Conservation (phyloP, 2,329 filamentous ascomycete species). For the Nigrospora sphaerica region DNA sequence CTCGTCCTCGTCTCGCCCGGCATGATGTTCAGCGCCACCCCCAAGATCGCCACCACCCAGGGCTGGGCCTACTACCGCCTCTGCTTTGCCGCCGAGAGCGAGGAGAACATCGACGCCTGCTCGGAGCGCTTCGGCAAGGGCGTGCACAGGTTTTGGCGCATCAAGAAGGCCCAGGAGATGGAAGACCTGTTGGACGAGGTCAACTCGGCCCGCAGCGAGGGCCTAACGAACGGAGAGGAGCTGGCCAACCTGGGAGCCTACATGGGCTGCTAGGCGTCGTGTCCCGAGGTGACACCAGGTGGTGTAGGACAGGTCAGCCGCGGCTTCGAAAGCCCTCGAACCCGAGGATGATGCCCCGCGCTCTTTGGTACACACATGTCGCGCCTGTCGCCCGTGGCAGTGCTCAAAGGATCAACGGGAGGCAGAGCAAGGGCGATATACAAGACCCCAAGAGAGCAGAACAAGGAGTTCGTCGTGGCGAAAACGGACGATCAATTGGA, state of each 20-base stretch:
- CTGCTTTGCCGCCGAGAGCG: slow-evolving; percentile 80
- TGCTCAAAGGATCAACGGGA: no score
- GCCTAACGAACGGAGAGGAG: slow-evolving; percentile 10
- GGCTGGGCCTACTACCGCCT: slow-evolving; percentile 70
- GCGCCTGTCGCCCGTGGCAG: no score
- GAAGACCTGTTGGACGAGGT: slow-evolving; percentile 49
- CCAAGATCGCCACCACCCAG: slow-evolving; percentile 46
- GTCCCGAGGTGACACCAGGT: no score
- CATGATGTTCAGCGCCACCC: slow-evolving; percentile 62
- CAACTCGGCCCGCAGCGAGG: slow-evolving; percentile 8
- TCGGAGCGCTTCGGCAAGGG: slow-evolving; percentile 61
- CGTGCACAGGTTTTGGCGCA: slow-evolving; percentile 68
- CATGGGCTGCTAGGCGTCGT: slow-evolving; percentile 17
- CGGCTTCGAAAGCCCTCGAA: no score
- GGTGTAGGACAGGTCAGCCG: no score
- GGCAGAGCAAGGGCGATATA: no score
- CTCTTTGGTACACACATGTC: no score
- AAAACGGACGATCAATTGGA: no score
- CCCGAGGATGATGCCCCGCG: no score
- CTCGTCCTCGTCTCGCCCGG: slow-evolving; percentile 67
- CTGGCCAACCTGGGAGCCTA: slow-evolving; percentile 12
- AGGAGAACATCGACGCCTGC: slow-evolving; percentile 57
- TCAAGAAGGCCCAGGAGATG: slow-evolving; percentile 60
- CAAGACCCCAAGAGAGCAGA: no score
- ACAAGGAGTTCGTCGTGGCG: no score